These are phyloP conservation scores for Fimicolochytrium jonesii DNA, from an alignment of 192 early-diverging fungal genomes.

Conservation along the genomic window DNA sequence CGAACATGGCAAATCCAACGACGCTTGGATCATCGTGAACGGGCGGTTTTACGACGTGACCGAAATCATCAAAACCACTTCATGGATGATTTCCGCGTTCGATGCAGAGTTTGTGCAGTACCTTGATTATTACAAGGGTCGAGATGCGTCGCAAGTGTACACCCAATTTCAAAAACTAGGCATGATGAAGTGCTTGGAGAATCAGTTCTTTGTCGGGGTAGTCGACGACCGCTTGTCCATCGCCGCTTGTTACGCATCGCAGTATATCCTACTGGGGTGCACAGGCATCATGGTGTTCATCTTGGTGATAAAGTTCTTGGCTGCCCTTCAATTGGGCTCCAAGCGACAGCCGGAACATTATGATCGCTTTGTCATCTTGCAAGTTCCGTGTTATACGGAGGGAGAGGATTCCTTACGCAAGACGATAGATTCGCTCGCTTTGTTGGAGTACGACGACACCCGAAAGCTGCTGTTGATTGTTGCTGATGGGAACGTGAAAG, in stretches of 20 bases:
- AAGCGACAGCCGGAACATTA: slow-evolving; percentile 75
- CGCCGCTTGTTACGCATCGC: slow-evolving; percentile 63
- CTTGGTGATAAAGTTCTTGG: slow-evolving; percentile 91
- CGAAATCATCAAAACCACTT: slow-evolving; percentile 34
- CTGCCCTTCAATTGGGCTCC: slow-evolving; percentile 83
- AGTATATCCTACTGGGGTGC: slow-evolving; percentile 77
- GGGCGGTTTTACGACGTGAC: slow-evolving; percentile 81
- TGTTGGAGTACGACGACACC: slow-evolving; percentile 90
- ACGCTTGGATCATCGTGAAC: slow-evolving; percentile 65
- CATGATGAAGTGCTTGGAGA: slow-evolving; percentile 67
- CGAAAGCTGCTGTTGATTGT: slow-evolving; percentile 92
- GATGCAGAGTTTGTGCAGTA: slow-evolving; percentile 54
- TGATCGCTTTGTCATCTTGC: slow-evolving; percentile 84
- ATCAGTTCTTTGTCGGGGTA: slow-evolving; percentile 79
- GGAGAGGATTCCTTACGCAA: slow-evolving; percentile 87
- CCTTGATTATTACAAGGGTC: slow-evolving; percentile 18
- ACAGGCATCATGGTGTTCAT: slow-evolving; percentile 79
- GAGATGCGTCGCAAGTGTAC: slow-evolving; percentile 47
- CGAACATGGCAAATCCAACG: slow-evolving; percentile 45
- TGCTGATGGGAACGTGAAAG: slow-evolving; percentile 92
- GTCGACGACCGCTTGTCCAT: slow-evolving; percentile 76
- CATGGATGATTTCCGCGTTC: slow-evolving; percentile 7
- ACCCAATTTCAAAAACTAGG: slow-evolving; percentile 60
- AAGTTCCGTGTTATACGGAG: slow-evolving; percentile 98
- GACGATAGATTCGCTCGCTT: slow-evolving; percentile 87